Percentiles rank a stretch among this genome's conserved stretches.
Evolutionary conservation across 257 asterid species (phyloP).

Genomic region (Ballota nigra): DNA sequence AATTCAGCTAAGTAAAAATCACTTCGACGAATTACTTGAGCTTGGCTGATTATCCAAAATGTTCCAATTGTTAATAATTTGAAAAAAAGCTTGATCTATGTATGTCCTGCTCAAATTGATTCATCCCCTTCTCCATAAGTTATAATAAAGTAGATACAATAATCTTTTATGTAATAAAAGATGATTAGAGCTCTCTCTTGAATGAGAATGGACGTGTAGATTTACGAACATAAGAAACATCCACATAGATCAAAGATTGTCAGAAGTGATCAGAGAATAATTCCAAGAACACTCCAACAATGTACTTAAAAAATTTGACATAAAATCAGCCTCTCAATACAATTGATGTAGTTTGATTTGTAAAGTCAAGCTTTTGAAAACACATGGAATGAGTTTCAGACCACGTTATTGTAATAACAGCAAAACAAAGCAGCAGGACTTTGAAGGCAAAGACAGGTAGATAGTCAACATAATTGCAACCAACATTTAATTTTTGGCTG

Average conservation of each 20-base stretch:
- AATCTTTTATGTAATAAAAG: neutral
- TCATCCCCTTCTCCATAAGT: neutral
- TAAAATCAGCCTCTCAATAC: neutral
- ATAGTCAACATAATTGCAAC: slow-evolving; percentile 15
- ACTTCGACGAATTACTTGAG: neutral
- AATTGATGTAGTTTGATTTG: neutral
- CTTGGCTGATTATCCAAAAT: neutral
- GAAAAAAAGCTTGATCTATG: slow-evolving; percentile 1
- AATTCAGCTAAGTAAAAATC: neutral
- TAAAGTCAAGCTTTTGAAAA: neutral
- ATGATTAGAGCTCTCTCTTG: neutral
- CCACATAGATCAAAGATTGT: slow-evolving; percentile 2
- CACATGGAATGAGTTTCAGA: slow-evolving; percentile 12
- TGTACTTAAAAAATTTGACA: neutral
- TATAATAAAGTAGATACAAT: neutral
- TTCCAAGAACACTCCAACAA: neutral
- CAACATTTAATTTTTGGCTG: slow-evolving; percentile 16
- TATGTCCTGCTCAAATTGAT: neutral
- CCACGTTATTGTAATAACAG: neutral
- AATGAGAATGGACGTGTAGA: neutral
- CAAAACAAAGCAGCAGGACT: slow-evolving; percentile 1
- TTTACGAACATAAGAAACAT: slow-evolving; percentile 7
- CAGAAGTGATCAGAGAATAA: slow-evolving; percentile 6
- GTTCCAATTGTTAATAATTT: neutral
- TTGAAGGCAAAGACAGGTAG: slow-evolving; percentile 1